Evolutionary conservation across 495 filamentous ascomycete genomes (phyloP).

Genomic region (Aspergillus taichungensis): DNA sequence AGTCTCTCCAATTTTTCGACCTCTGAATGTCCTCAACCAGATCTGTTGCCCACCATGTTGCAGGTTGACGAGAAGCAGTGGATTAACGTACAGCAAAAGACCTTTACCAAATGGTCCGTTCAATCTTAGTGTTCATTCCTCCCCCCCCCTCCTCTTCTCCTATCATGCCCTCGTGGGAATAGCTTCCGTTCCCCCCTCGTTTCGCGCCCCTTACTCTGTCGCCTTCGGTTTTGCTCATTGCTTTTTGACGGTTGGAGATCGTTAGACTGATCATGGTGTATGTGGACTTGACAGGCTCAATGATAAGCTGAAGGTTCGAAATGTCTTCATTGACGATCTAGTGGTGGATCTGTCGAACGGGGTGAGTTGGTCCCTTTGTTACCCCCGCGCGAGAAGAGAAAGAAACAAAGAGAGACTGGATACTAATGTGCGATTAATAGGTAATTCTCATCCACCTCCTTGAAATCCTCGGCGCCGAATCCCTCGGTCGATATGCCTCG

Average conservation of each 20-base stretch:
- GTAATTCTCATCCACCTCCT: conserved; percentile 92
- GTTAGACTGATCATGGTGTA: too few species aligned
- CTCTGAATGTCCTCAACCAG: conserved; percentile 31
- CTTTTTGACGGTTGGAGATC: background rate
- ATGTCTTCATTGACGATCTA: conserved; percentile 70
- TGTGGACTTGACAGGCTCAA: conserved; percentile 63
- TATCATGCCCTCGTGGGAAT: background rate
- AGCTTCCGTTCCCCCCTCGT: too few species aligned
- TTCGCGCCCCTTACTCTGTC: background rate
- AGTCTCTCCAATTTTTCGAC: conserved; percentile 10
- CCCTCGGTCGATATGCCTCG: conserved; percentile 90
- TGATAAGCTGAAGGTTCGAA: conserved; percentile 73
- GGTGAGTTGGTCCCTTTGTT: conserved; percentile 43
- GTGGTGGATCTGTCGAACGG: conserved; percentile 87
- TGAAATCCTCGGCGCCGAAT: conserved; percentile 88
- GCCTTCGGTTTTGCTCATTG: background rate
- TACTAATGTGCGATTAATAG: conserved; percentile 32
- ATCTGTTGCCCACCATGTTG: conserved; percentile 39
- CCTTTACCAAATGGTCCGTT: conserved; percentile 93
- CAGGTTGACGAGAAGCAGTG: conserved; percentile 70
- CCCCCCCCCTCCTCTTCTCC: background rate
- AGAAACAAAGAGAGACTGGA: background rate
- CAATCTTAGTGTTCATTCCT: background rate
- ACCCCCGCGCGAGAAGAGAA: background rate
- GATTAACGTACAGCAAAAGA: conserved; percentile 97